Base-by-base conservation (phyloP, 805 yeast genomes). In the Wickerhamiella kurtzmanii region DNA sequence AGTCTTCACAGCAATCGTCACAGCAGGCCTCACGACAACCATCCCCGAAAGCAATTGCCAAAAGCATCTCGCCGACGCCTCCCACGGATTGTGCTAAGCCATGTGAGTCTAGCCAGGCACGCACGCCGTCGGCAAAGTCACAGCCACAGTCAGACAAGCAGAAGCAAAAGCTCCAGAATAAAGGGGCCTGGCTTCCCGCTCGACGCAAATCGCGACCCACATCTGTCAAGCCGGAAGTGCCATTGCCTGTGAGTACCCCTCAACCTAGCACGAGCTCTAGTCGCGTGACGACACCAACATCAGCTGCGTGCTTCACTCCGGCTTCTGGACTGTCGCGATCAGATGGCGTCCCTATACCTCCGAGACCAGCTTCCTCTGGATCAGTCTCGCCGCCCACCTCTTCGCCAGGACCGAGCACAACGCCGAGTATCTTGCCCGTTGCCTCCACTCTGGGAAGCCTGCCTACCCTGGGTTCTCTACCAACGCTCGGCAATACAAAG, bases 401-500 rank as follows among this genome's bases (percentile, higher is more conserved):
- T 22, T 28, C 32, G 18, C 44, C 43, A 5, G 47, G 49, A 35
- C 39, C 19, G 21, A 18, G 20, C 35, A 39, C 44, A 2, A n/a
- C n/a, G n/a, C n/a, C n/a, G n/a, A n/a, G n/a, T n/a, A n/a, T n/a
- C 41, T 37, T 8, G 2, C 28, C 16, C 43, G 18, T 2, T 32
- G 35, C 18, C 35, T 43, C 8, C 43, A 17, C 16, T 32, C 42
- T 28, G 40, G 47, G 2, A 21, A 25, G 3, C 13, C 44, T 19
- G 35, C 53, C 53, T 2, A 25, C 45, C 2, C 44, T 50, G 13
- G 53, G 53, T 1, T 25, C 37, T 1, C 22, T 21, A 35, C 32
- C 19, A 39, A 15, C 43, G 19, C 50, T 25, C 11, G 32, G 32
- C 6, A 25, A 25, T 11, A 25, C 32, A 6, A 25, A 25, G 11